Percentiles rank a stretch among this genome's conserved stretches.
Conservation (phyloP, 768 basidiomycete genomes). For the Tulasnella sp. region DNA sequence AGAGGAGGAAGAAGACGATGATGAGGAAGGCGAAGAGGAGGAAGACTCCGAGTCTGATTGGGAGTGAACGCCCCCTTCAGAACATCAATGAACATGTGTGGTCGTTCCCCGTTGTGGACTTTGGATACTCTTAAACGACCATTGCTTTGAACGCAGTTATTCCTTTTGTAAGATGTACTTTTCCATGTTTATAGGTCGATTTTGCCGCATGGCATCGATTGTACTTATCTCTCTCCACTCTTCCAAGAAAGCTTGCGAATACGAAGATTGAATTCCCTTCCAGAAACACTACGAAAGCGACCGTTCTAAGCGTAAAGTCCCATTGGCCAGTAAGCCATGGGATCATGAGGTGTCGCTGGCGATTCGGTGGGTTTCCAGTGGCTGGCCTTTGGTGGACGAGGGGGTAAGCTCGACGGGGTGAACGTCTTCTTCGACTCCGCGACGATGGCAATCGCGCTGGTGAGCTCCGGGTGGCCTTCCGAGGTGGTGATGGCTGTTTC, state of each 20-base stretch:
- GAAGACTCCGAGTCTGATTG: background rate
- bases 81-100: no score
- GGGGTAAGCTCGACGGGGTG: slow-evolving; percentile 56
- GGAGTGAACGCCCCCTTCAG: background rate
- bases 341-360: slow-evolving; percentile 72
- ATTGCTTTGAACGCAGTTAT: background rate
- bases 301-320: slow-evolving; percentile 23
- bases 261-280: background rate
- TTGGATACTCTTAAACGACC: no score
- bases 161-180: background rate
- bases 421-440: slow-evolving; percentile 46
- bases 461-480: slow-evolving; percentile 44
- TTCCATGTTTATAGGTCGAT: background rate
- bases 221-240: background rate
- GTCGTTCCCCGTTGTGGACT: background rate
- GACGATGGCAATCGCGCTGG: slow-evolving; percentile 59
- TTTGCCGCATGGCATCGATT: background rate
- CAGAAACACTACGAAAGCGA: background rate
- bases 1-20: slow-evolving; percentile 19
- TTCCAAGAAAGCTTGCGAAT: background rate
- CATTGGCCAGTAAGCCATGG: slow-evolving; percentile 59
- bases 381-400: slow-evolving; percentile 53
- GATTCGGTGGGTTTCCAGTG: slow-evolving; percentile 65
- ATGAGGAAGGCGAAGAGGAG: slow-evolving; percentile 16
- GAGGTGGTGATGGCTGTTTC: slow-evolving; percentile 25